phyloP scores from a whole-genome alignment of 164 flowering plant genomes.

The Kalanchoe fedtschenkoi region DNA sequence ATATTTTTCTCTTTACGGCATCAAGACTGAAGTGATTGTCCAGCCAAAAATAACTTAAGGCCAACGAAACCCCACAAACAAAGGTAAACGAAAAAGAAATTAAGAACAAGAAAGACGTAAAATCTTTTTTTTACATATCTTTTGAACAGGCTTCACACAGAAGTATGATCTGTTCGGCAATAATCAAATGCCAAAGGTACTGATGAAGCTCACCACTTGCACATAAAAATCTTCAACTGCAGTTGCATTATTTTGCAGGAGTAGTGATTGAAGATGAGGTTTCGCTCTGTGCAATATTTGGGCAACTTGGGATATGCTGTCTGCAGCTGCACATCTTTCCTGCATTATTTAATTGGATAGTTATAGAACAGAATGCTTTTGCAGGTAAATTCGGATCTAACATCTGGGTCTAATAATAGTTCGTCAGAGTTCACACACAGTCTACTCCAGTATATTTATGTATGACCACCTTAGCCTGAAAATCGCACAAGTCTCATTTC shows the following conservation, averaged over 20 bases:
- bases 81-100: background rate
- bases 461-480: background rate
- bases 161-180: background rate
- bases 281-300: slow-evolving; percentile 69
- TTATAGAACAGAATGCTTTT: background rate
- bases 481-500: background rate
- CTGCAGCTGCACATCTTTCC: slow-evolving; percentile 94
- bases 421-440: background rate
- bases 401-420: background rate
- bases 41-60: background rate
- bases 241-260: slow-evolving; percentile 52
- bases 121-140: background rate
- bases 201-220: slow-evolving; percentile 49
- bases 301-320: slow-evolving; percentile 68
- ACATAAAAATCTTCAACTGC: slow-evolving; percentile 78
- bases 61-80: background rate
- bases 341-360: slow-evolving; percentile 22
- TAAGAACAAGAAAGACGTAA: background rate
- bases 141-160: background rate
- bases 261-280: slow-evolving; percentile 82
- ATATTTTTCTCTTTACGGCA: background rate
- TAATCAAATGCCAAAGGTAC: background rate
- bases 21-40: background rate
- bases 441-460: background rate
- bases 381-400: background rate